Evolutionary conservation across 129 eudicot genomes (phyloP), one percentile per base, ranked within the genome.

Genomic region (Centella asiatica): DNA sequence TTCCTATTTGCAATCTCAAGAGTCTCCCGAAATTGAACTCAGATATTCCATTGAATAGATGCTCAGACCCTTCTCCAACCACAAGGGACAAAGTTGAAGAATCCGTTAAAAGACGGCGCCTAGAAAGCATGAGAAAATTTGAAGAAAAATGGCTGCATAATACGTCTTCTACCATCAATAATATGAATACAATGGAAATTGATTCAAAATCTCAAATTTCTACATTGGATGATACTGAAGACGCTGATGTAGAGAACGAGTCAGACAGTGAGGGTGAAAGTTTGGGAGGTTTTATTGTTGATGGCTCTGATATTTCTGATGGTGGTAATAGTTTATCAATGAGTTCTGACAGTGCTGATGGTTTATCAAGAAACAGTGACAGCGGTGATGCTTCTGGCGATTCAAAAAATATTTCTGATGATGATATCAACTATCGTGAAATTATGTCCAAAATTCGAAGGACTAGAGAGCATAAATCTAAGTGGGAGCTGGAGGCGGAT

Each of bases 401-500:
- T 24, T 75, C 80, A 2, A 80, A 72, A 46, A 66, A 80, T 76
- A 44, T 17, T 6, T 52, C 76, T 4, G 70, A 62, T 45, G 52
- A 44, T 24, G 27, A 68, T 50, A 42, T 69, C 42, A 77, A 57
- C 24, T 81, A 26, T 56, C 25, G 62, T 13, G 80, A 53, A 27
- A 75, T 80, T 37, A 73, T 82, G 28, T 78, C 88, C 37, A 56
- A 52, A 58, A 25, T 82, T 27, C 59, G 74, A 26, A 78, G 97
- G 73, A 79, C 67, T 31, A 72, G 62, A 63, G 60, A 40, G 31
- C 66, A 31, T 45, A 76, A 78, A 27, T 0, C 17, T 0, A 62
- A 85, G 67, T 89, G 95, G 97, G 82, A 65, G 46, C 67, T 62
- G 6, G 82, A 80, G 66, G 88, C 76, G 48, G 92, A 89, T 11